Conservation (phyloP, 257 asterid genomes). For the Ballota nigra region DNA sequence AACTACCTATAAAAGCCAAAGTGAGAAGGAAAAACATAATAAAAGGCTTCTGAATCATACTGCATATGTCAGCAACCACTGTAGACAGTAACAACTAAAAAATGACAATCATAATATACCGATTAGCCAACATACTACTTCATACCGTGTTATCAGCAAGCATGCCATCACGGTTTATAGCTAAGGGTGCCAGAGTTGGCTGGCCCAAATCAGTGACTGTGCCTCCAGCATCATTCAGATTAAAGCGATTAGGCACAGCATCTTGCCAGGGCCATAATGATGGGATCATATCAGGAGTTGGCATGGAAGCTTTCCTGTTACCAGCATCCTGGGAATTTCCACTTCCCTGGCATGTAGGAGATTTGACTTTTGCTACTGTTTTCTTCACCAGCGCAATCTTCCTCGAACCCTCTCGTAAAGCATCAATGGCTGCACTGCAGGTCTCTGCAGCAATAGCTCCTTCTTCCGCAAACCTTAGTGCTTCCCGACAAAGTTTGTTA, state of each 20-base stretch:
- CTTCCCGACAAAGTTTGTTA: constrained; percentile 61
- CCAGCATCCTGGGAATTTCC: constrained; percentile 46
- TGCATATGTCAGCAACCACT: constrained; percentile 1
- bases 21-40: constrained; percentile 10
- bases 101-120: not conserved
- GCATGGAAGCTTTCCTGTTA: constrained; percentile 35
- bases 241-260: constrained; percentile 42
- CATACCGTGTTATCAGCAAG: constrained; percentile 64
- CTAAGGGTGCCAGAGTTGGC: constrained; percentile 58
- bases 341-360: constrained; percentile 41
- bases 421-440: constrained; percentile 53
- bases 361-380: constrained; percentile 41
- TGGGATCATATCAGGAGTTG: constrained; percentile 42
- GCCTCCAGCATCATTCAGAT: constrained; percentile 51
- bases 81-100: not conserved
- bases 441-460: constrained; percentile 65
- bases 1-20: constrained; percentile 48
- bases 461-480: constrained; percentile 61
- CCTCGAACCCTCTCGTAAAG: constrained; percentile 57
- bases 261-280: constrained; percentile 71
- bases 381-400: constrained; percentile 53
- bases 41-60: not conserved
- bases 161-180: constrained; percentile 60
- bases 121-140: constrained; percentile 4
- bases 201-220: constrained; percentile 42